phyloP scores from a whole-genome alignment of 768 basidiomycete genomes.

The Lentinus brumalis region DNA sequence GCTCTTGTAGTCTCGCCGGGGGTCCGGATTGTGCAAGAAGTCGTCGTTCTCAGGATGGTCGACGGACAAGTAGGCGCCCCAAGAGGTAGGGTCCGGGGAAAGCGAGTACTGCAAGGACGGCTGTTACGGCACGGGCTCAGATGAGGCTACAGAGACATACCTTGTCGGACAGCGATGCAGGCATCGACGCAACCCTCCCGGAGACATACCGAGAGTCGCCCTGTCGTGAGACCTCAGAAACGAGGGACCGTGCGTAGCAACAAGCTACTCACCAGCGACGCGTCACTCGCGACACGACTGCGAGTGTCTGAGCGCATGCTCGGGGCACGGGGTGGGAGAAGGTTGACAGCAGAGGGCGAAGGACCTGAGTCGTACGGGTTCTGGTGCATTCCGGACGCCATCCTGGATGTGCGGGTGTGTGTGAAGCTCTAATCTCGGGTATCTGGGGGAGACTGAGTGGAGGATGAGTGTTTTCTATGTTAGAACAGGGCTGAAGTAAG shows the following conservation, averaged over 20 bases:
- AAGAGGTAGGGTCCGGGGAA: conserved; percentile 69
- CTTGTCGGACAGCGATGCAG: conserved; percentile 27
- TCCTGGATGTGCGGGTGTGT: conserved; percentile 4
- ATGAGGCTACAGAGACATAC: conserved; percentile 2
- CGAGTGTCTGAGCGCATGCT: conserved; percentile 21
- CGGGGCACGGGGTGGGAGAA: conserved; percentile 18
- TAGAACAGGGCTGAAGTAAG: conserved; percentile 7
- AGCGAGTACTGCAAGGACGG: conserved; percentile 58
- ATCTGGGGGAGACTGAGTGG: conserved; percentile 1
- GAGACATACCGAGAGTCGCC: conserved; percentile 21
- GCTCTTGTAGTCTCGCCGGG: conserved; percentile 29
- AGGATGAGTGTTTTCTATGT: not conserved
- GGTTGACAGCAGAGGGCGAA: conserved; percentile 23
- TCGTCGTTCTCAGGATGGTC: conserved; percentile 60
- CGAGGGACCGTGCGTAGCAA: not conserved
- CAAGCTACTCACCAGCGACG: conserved; percentile 20
- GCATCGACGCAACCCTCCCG: conserved; percentile 15
- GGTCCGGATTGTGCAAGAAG: conserved; percentile 69
- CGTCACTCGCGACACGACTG: conserved; percentile 23
- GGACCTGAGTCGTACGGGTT: conserved; percentile 13
- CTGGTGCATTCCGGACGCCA: conserved; percentile 22
- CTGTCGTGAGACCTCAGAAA: conserved; percentile 12
- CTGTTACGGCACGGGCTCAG: not conserved
- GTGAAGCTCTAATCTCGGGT: conserved; percentile 9
- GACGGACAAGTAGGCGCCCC: conserved; percentile 69